Evolutionary conservation across 192 early-diverging fungal species (phyloP).

Genomic region (Spizellomyces punctatus): DNA sequence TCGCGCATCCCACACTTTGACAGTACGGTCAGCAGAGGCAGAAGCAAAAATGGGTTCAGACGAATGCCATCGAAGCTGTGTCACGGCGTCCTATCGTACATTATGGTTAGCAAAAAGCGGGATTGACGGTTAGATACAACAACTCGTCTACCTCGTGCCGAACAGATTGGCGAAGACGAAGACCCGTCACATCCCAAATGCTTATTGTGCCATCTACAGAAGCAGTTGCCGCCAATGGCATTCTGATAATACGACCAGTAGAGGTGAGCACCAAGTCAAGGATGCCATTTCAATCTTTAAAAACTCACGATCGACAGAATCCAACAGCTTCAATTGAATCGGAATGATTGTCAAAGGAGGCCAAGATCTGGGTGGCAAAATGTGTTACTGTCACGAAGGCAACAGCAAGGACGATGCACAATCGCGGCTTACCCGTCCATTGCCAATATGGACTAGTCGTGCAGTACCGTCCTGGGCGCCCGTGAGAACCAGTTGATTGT

Average conservation of each 20-base stretch:
- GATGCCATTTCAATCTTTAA: neutral
- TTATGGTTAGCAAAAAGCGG: constrained; percentile 6
- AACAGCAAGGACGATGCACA: neutral
- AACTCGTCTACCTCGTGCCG: constrained; percentile 68
- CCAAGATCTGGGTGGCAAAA: constrained; percentile 61
- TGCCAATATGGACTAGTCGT: constrained; percentile 74
- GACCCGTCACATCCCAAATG: constrained; percentile 89
- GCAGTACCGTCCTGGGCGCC: constrained; percentile 82
- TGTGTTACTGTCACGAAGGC: neutral
- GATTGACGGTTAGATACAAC: neutral
- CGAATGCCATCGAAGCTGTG: constrained; percentile 72
- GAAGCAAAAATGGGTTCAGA: constrained; percentile 72
- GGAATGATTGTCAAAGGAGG: constrained; percentile 77
- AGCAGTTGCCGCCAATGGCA: constrained; percentile 79
- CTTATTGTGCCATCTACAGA: constrained; percentile 86
- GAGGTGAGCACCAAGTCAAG: neutral
- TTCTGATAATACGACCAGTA: constrained; percentile 40
- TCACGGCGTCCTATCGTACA: constrained; percentile 71
- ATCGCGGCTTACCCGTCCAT: constrained; percentile 58
- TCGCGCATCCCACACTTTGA: constrained; percentile 89
- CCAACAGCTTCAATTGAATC: constrained; percentile 88
- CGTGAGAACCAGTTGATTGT: constrained; percentile 76
- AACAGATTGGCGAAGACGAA: constrained; percentile 79
- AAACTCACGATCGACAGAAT: constrained; percentile 59
- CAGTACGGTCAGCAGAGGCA: constrained; percentile 78